phyloP scores from a whole-genome alignment of 75 land plant genomes.

The Pseudotsuga menziesii region DNA sequence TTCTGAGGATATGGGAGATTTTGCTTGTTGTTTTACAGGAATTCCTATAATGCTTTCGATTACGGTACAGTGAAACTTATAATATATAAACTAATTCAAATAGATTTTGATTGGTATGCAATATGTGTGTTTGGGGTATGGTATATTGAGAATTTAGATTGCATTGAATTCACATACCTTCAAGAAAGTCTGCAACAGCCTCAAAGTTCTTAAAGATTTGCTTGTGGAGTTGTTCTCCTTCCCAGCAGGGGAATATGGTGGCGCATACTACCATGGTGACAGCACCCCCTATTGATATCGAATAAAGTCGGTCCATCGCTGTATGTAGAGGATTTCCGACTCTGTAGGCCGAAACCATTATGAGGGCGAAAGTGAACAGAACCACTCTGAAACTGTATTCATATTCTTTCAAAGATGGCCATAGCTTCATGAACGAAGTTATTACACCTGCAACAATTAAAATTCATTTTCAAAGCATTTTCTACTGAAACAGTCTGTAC shows the following conservation, averaged over 20 bases:
- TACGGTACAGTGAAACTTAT: too few relatives aligned
- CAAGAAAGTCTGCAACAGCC: constrained; percentile 40
- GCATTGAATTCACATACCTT: constrained; percentile 30
- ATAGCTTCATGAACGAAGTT: constrained; percentile 48
- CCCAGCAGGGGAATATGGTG: constrained; percentile 54
- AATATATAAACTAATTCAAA: too few relatives aligned
- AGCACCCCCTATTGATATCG: constrained; percentile 53
- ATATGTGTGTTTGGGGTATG: too few relatives aligned
- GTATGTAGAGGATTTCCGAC: constrained; percentile 39
- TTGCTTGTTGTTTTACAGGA: too few relatives aligned
- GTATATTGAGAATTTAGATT: neutral
- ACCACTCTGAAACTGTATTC: constrained; percentile 59
- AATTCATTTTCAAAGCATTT: neutral
- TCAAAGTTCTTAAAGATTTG: constrained; percentile 38
- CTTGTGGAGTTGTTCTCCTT: constrained; percentile 53
- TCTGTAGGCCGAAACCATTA: constrained; percentile 52
- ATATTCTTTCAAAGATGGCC: constrained; percentile 42
- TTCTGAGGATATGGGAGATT: too few relatives aligned
- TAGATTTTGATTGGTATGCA: neutral
- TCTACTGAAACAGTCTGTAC: neutral
- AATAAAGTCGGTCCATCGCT: constrained; percentile 39
- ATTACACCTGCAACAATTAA: constrained; percentile 31
- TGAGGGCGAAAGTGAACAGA: constrained; percentile 51
- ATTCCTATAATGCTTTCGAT: too few relatives aligned
- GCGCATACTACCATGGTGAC: constrained; percentile 49